A percentile compares a stretch with the other conserved stretches of the same genome.
Conservation (phyloP, 768 basidiomycete species). For the Arthromyces matolae region DNA sequence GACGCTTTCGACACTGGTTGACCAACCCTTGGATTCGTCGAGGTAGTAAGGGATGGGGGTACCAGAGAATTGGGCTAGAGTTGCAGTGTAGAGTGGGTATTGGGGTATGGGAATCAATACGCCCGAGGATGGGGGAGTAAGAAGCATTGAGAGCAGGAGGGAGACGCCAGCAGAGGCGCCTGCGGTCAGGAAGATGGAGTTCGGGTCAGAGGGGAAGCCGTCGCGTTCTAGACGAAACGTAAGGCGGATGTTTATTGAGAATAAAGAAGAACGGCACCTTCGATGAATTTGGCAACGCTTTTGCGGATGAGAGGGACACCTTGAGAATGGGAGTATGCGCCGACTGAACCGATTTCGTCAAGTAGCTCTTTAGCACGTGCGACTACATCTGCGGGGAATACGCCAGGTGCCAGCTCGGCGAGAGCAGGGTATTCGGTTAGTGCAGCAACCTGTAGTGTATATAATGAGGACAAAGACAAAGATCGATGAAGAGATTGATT, state of each 20-base stretch:
- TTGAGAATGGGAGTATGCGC: slow-evolving; percentile 95
- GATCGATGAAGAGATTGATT: background rate
- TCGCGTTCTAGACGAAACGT: slow-evolving; percentile 65
- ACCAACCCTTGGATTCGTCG: slow-evolving; percentile 79
- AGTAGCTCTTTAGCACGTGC: slow-evolving; percentile 79
- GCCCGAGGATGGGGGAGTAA: slow-evolving; percentile 62
- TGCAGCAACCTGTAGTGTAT: slow-evolving; percentile 68
- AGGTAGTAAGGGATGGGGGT: slow-evolving; percentile 84
- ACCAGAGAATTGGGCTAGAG: slow-evolving; percentile 84
- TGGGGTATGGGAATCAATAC: slow-evolving; percentile 97
- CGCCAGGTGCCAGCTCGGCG: slow-evolving; percentile 66
- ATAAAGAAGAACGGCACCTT: slow-evolving; percentile 46
- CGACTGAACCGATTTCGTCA: slow-evolving; percentile 84
- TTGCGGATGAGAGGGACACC: slow-evolving; percentile 87
- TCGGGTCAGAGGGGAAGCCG: slow-evolving; percentile 78
- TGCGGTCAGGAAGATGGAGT: slow-evolving; percentile 89
- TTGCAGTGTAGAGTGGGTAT: slow-evolving; percentile 96
- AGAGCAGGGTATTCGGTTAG: slow-evolving; percentile 90
- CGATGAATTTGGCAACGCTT: slow-evolving; percentile 86
- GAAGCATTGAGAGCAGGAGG: slow-evolving; percentile 76
- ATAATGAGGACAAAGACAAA: background rate
- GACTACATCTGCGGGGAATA: slow-evolving; percentile 84
- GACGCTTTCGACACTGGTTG: slow-evolving; percentile 69
- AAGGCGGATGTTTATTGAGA: background rate
- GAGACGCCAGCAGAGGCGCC: slow-evolving; percentile 96